Evolutionary conservation across 2,329 filamentous ascomycete genomes (phyloP).

Genomic region (Talaromyces sp.): DNA sequence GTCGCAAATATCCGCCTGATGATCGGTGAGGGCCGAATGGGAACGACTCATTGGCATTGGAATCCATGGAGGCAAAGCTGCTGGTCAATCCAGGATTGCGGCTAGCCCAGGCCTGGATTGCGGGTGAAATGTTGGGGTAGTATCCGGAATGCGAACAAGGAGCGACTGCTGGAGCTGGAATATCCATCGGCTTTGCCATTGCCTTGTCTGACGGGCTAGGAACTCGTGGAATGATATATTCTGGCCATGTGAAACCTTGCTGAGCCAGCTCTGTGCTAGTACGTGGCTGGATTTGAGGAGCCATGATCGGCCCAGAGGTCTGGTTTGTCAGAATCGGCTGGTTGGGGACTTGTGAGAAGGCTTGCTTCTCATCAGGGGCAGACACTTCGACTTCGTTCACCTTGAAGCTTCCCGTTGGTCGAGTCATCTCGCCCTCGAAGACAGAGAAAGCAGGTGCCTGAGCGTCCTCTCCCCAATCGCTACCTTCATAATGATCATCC

Average conservation of each 20-base stretch:
- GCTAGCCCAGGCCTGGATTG: conserved; percentile 10
- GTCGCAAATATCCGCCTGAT: conserved; percentile 12
- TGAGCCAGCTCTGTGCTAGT: neutral
- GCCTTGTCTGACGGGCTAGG: conserved; percentile 22
- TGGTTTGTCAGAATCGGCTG: neutral
- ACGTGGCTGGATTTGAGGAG: neutral
- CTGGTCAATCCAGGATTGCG: conserved; percentile 3
- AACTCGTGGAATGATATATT: conserved; percentile 13
- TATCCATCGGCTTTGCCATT: conserved; percentile 18
- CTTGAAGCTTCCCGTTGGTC: neutral
- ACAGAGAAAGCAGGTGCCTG: conserved; percentile 1
- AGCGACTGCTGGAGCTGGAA: neutral
- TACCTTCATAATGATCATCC: conserved; percentile 8
- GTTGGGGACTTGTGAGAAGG: neutral
- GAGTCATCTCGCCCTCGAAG: neutral
- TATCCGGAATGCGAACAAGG: neutral
- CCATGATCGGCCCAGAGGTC: neutral
- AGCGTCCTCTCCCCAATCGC: neutral
- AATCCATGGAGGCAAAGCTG: neutral
- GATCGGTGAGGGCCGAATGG: conserved; percentile 15
- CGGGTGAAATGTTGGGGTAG: neutral
- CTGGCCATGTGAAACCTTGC: conserved; percentile 3
- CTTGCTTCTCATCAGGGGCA: neutral
- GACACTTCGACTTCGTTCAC: neutral
- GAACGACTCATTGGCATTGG: conserved; percentile 17